Evolutionary conservation across 805 yeast species (phyloP).

Genomic region (Wickerhamiella sergipiensis): DNA sequence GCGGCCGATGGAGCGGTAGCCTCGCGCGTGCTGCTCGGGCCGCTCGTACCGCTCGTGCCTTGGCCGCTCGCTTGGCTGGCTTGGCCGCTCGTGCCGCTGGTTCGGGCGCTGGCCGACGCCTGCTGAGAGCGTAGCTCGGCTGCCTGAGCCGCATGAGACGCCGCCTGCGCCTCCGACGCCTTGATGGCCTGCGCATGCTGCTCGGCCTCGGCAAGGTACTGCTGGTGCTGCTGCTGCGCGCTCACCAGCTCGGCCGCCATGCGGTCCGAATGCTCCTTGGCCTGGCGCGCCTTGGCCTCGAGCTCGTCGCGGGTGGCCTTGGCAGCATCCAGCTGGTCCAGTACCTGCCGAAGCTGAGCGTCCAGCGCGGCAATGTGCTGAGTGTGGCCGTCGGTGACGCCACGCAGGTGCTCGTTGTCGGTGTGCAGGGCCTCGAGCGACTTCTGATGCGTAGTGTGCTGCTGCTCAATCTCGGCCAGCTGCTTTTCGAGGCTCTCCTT

Average conservation of each 20-base stretch:
- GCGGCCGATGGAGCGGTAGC: no score
- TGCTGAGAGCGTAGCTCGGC: neutral
- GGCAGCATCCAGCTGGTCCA: conserved; percentile 5
- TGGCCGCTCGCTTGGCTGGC: no score
- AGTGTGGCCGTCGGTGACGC: conserved; percentile 4
- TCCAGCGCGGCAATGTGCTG: conserved; percentile 8
- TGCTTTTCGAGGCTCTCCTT: conserved; percentile 25
- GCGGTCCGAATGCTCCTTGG: conserved; percentile 3
- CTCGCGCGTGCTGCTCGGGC: no score
- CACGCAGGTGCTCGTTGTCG: conserved; percentile 8
- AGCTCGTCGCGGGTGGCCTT: conserved; percentile 1
- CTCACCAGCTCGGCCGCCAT: conserved; percentile 2
- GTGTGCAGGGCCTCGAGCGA: conserved; percentile 1
- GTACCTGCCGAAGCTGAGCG: conserved; percentile 7
- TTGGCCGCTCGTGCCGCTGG: no score
- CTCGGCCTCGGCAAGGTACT: conserved; percentile 2
- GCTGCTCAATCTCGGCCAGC: conserved; percentile 16
- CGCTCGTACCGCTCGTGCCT: no score
- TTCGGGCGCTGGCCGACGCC: no score
- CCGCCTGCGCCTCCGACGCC: neutral
- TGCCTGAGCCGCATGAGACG: neutral
- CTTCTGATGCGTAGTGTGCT: conserved; percentile 13
- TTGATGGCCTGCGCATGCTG: neutral
- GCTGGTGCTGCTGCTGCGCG: conserved; percentile 6
- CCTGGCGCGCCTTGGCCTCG: conserved; percentile 1